Percentiles rank a stretch among this genome's conserved stretches.
phyloP scores from a whole-genome alignment of 257 asterid genomes.

The Nicotiana sylvestris region DNA sequence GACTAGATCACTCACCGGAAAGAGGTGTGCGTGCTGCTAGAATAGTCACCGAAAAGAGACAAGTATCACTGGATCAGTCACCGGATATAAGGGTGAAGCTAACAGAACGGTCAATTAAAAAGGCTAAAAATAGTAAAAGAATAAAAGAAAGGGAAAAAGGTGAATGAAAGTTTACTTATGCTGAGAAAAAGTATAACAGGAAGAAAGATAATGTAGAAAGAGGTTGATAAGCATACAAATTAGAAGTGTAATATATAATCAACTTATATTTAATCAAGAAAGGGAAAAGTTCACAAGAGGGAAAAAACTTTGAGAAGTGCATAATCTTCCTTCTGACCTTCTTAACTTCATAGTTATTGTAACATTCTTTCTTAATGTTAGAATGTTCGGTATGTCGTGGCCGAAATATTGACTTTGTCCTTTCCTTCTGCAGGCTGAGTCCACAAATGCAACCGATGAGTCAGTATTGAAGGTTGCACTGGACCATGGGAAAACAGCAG shows the following conservation, averaged over 20 bases:
- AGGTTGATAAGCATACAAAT: neutral
- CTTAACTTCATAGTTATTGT: neutral
- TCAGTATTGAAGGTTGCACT: constrained; percentile 89
- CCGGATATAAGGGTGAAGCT: neutral
- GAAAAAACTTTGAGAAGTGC: neutral
- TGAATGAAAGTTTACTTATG: neutral
- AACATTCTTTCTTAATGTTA: neutral
- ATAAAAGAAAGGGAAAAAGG: neutral
- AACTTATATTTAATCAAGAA: neutral
- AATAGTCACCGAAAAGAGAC: too few species aligned
- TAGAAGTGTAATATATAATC: neutral
- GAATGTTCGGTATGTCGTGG: neutral
- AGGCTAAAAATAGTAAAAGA: neutral
- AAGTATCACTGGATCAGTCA: too few species aligned
- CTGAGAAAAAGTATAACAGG: neutral
- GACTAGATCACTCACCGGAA: neutral
- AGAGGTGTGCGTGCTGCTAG: too few species aligned
- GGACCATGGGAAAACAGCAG: constrained; percentile 83
- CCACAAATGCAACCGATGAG: constrained; percentile 69
- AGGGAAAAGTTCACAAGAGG: neutral
- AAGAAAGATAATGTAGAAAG: neutral
- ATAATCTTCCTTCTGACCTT: neutral
- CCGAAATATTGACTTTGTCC: neutral
- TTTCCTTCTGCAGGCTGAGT: constrained; percentile 53
- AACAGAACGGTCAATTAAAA: neutral